A percentile compares a stretch with the other conserved stretches of the same genome.
Evolutionary conservation across 2,329 filamentous ascomycete species (phyloP).

Genomic region (Trichoderma sp.): DNA sequence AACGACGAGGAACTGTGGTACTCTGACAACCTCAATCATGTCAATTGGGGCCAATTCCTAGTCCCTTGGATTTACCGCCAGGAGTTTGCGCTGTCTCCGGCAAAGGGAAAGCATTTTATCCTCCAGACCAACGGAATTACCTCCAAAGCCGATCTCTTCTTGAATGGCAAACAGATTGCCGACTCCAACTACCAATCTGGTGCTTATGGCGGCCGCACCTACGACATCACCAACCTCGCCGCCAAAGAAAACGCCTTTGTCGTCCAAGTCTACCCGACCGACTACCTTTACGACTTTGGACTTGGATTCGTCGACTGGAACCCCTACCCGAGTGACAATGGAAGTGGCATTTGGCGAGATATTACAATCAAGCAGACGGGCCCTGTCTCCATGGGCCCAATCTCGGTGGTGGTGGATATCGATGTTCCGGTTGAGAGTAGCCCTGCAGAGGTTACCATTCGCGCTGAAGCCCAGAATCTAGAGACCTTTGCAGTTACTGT

Average conservation of each 20-base stretch:
- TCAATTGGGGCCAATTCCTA: conserved; percentile 51
- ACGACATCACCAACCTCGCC: conserved; percentile 54
- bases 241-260: conserved; percentile 52
- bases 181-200: conserved; percentile 53
- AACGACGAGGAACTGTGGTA: conserved; percentile 57
- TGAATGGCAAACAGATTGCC: conserved; percentile 58
- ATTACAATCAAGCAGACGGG: conserved; percentile 59
- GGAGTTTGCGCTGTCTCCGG: conserved; percentile 48
- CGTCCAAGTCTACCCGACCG: conserved; percentile 57
- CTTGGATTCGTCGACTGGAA: conserved; percentile 42
- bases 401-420: conserved; percentile 50
- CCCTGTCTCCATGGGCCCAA: conserved; percentile 46
- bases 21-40: conserved; percentile 48
- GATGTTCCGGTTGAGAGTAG: conserved; percentile 28
- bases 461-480: conserved; percentile 44
- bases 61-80: conserved; percentile 62
- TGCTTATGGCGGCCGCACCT: conserved; percentile 57
- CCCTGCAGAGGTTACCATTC: conserved; percentile 43
- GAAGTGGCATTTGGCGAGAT: conserved; percentile 64
- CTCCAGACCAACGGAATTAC: conserved; percentile 61
- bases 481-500: conserved; percentile 44
- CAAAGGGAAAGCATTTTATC: conserved; percentile 47
- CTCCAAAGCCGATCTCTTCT: conserved; percentile 60
- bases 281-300: conserved; percentile 61
- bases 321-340: conserved; percentile 58